Evolutionary conservation across 768 basidiomycete species (phyloP), one percentile per base, ranked within the genome.

Genomic region (Chalciporus pseudorubinellus): DNA sequence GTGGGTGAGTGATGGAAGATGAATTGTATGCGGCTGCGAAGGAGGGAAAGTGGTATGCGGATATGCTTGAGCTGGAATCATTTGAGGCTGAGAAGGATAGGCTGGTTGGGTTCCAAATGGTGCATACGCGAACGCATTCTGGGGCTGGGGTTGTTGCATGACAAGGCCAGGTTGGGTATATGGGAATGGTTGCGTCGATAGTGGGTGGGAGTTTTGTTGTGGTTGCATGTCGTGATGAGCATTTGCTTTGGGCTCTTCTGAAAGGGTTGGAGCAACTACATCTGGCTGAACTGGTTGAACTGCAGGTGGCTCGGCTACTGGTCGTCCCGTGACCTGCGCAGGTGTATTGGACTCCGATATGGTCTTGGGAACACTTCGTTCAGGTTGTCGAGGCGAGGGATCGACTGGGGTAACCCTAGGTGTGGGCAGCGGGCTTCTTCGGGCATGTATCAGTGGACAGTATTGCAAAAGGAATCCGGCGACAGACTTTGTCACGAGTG

Each of bases 401-500:
- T 73, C 73, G 12, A 74, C 69, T 14, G 83, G 83, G 13, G 82
- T 84, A 14, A 74, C 72, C 22, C 84, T 74, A 16, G 84, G 84
- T 4, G 84, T 85, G 28, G 84, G 83, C 47, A 85, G 63, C 48
- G 78, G 75, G 59, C 79, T 81, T 79, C 78, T 83, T 78, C 64
- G 61, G 43, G 57, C 46, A 21, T 20, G 38, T 13, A 58, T 68
- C 55, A 64, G 46, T 47, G 48, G 41, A 50, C 20, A 53, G 45
- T 56, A 50, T 29, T 26, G 21, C 24, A 45, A 38, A 49, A 45
- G 50, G 52, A 53, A 48, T 51, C 44, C 41, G 45, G 29, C 20
- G 43, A 74, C 80, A 71, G 71, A 82, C 79, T 80, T 78, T 50
- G 66, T 61, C 26, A 65, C 59, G 48, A 59, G 56, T 55, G 60